Conservation (phyloP, 306 rosid species). For the Gillenia trifoliata region DNA sequence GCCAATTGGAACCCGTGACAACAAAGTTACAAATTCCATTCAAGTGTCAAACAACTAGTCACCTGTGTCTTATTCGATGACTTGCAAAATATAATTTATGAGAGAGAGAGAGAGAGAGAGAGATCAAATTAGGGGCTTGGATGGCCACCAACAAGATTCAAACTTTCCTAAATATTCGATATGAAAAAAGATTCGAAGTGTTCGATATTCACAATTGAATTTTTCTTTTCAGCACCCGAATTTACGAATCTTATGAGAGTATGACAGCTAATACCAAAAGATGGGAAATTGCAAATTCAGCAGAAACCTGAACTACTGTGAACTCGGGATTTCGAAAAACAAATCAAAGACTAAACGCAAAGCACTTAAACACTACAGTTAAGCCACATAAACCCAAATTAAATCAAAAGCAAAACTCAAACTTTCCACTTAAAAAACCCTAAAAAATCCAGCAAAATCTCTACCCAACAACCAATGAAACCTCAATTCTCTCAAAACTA, state of each 20-base stretch:
- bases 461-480: conserved; percentile 2
- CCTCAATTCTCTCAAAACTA: conserved; percentile 3
- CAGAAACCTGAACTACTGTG: conserved; percentile 8
- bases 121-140: neutral
- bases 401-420: conserved; percentile 1
- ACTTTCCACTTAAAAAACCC: conserved; percentile 8
- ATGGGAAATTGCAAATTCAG: neutral
- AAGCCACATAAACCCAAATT: neutral
- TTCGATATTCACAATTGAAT: neutral
- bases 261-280: neutral
- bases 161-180: neutral
- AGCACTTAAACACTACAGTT: neutral
- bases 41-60: neutral
- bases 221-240: neutral
- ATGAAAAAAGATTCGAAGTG: neutral
- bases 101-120: neutral
- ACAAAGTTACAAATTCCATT: neutral
- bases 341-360: neutral
- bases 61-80: neutral
- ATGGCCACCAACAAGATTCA: conserved; percentile 2
- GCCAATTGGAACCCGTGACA: neutral
- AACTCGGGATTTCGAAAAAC: neutral
- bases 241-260: neutral
- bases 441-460: conserved; percentile 7
- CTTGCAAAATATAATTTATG: neutral